Evolutionary conservation across 495 filamentous ascomycete species (phyloP).

Genomic region (Penicillium silybi): DNA sequence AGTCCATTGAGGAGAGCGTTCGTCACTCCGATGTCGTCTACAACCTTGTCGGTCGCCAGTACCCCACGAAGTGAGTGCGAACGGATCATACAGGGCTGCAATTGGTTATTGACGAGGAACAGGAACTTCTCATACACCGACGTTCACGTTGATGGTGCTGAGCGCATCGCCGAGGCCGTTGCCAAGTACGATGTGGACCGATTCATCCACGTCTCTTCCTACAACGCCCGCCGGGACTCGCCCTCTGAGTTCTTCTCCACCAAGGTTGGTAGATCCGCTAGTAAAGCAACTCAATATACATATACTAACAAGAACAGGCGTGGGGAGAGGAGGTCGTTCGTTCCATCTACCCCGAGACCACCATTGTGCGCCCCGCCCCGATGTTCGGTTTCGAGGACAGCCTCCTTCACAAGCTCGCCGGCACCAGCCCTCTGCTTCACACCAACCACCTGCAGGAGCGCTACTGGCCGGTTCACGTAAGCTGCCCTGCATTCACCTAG

Average conservation of each 20-base stretch:
- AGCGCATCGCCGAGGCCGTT: constrained; percentile 90
- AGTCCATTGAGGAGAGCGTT: constrained; percentile 93
- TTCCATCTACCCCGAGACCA: constrained; percentile 94
- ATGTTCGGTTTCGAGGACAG: constrained; percentile 94
- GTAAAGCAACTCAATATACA: neutral
- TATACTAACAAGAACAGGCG: constrained; percentile 46
- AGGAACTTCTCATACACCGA: constrained; percentile 93
- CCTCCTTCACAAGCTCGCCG: constrained; percentile 81
- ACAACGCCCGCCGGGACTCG: constrained; percentile 80
- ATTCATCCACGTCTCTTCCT: constrained; percentile 94
- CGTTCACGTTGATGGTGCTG: constrained; percentile 90
- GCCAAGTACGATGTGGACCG: constrained; percentile 98
- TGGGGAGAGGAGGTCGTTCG: constrained; percentile 79
- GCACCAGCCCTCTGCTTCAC: constrained; percentile 73
- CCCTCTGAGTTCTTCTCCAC: constrained; percentile 83
- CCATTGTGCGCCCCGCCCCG: constrained; percentile 91
- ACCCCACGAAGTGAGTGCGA: constrained; percentile 83
- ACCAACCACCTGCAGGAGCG: constrained; percentile 90
- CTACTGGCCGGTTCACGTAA: constrained; percentile 87
- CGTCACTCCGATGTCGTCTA: constrained; percentile 96
- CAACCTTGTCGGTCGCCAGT: constrained; percentile 89
- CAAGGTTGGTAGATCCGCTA: constrained; percentile 55
- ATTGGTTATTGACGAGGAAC: constrained; percentile 22
- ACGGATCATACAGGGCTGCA: neutral
- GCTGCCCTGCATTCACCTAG: constrained; percentile 22